Conservation (phyloP, 2,329 filamentous ascomycete genomes). For the Thelonectria rubi region DNA sequence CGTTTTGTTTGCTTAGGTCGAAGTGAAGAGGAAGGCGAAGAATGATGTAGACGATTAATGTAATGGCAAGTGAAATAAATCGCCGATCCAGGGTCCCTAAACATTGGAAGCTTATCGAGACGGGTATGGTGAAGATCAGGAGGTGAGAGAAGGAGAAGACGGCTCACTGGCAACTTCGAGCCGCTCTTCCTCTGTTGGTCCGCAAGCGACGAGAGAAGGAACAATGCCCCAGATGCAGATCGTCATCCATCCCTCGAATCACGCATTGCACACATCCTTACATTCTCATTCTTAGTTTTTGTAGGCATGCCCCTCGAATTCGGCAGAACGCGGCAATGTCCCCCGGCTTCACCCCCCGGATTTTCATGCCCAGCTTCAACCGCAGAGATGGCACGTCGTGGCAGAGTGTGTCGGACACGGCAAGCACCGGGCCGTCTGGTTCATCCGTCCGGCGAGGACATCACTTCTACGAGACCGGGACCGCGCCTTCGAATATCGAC, state of each 20-base stretch:
- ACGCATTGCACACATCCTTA: not conserved
- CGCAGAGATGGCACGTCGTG: not conserved
- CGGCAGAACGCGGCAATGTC: not conserved
- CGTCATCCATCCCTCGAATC: not conserved
- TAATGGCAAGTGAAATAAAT: slow-evolving; percentile 24
- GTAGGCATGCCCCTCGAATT: not conserved
- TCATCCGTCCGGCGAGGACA: not conserved
- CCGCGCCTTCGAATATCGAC: not conserved
- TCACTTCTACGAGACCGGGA: not conserved
- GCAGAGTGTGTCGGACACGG: not conserved
- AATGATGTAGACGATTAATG: slow-evolving; percentile 6
- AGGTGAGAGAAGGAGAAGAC: not conserved
- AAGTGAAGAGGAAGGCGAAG: not conserved
- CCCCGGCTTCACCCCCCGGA: not conserved
- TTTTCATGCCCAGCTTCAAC: not conserved
- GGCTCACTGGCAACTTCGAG: not conserved
- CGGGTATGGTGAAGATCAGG: not conserved
- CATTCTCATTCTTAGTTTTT: not conserved
- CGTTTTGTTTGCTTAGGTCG: slow-evolving; percentile 46
- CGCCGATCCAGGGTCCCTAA: not conserved
- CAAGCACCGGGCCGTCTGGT: not conserved
- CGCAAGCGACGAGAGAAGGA: too few relatives aligned
- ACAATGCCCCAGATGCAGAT: not conserved
- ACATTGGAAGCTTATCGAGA: not conserved
- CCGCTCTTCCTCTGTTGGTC: not conserved